A percentile compares a stretch with the other conserved stretches of the same genome.
phyloP scores from a whole-genome alignment of 176 grass and related monocot genomes.

The Avena atlantica region DNA sequence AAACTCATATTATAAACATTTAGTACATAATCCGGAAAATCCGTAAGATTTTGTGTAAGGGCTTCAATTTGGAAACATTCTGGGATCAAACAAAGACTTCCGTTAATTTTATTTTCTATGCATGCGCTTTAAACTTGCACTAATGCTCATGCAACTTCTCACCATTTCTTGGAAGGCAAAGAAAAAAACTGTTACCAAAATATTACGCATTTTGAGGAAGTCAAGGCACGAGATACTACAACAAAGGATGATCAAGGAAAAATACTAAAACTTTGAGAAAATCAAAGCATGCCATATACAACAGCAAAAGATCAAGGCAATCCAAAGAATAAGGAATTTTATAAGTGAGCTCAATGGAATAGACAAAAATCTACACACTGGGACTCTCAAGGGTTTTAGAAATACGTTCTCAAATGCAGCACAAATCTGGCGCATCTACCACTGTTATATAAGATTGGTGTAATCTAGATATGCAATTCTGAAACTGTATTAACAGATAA shows the following conservation, averaged over 20 bases:
- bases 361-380: not conserved
- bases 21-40: no score
- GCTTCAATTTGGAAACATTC: no score
- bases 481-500: not conserved
- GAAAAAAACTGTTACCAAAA: not conserved
- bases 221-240: not conserved
- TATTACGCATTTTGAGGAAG: not conserved
- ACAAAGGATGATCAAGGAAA: not conserved
- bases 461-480: not conserved
- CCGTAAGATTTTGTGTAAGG: no score
- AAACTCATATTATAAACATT: no score
- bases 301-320: not conserved
- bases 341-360: not conserved
- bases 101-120: not conserved
- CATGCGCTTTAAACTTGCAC: not conserved
- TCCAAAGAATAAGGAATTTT: not conserved
- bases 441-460: not conserved
- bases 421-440: no score
- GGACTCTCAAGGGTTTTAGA: no score
- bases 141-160: not conserved
- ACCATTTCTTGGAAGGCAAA: no score
- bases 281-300: not conserved
- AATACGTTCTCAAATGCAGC: no score
- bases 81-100: not conserved
- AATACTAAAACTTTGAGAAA: not conserved